These are phyloP conservation scores for Penicillium hordei DNA, from an alignment of 2,329 filamentous ascomycete genomes.

Conservation along the genomic window DNA sequence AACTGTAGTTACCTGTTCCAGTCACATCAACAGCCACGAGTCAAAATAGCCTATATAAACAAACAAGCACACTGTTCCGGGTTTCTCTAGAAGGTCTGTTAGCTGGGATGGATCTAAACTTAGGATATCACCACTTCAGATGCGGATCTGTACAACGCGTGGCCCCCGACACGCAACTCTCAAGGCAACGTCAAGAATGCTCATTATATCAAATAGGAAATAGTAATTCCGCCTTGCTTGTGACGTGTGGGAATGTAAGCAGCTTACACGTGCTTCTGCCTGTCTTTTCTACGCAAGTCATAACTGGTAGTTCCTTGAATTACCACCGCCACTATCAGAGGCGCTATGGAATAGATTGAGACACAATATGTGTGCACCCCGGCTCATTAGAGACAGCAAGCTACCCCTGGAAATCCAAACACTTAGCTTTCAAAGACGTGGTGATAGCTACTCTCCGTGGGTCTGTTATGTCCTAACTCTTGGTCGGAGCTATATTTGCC, in stretches of 20 bases:
- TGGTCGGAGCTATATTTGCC: background rate
- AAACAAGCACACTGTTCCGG: background rate
- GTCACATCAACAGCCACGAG: background rate
- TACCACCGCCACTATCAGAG: background rate
- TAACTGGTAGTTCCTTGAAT: background rate
- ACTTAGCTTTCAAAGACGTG: background rate
- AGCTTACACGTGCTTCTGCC: constrained; percentile 12
- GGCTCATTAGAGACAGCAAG: background rate
- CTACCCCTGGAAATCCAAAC: background rate
- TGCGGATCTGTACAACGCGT: constrained; percentile 14
- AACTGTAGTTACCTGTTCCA: background rate
- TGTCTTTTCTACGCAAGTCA: constrained; percentile 13
- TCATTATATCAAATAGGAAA: background rate
- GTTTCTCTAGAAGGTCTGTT: background rate
- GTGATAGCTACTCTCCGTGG: background rate
- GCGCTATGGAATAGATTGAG: constrained; percentile 1
- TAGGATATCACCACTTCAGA: background rate
- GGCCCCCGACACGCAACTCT: constrained; percentile 14
- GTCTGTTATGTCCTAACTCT: background rate
- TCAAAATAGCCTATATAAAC: background rate
- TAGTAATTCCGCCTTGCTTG: background rate
- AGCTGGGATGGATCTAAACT: background rate
- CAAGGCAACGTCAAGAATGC: background rate
- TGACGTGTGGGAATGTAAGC: constrained; percentile 8
- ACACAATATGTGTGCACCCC: background rate